Conservation (phyloP, 2,329 filamentous ascomycete species). For the Stromatinia cepivora region DNA sequence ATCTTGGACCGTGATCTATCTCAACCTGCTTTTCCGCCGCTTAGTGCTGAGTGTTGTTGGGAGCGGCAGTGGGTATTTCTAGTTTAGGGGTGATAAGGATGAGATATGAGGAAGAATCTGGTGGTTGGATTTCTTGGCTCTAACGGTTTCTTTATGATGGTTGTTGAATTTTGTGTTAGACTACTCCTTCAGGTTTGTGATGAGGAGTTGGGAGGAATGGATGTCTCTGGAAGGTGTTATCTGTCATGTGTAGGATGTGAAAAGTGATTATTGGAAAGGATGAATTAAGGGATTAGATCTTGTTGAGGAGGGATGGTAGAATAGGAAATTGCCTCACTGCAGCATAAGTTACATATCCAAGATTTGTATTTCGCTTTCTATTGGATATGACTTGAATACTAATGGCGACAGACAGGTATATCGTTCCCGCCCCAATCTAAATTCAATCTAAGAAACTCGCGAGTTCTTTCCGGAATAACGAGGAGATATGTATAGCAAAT, state of each 20-base stretch:
- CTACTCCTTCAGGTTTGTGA: background rate
- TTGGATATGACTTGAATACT: background rate
- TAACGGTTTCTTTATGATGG: conserved; percentile 6
- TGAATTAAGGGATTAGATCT: background rate
- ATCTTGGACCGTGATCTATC: background rate
- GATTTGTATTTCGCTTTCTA: background rate
- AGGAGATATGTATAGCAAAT: background rate
- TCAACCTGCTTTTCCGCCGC: background rate
- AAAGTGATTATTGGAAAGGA: background rate
- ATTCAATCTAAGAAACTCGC: background rate
- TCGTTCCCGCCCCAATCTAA: background rate
- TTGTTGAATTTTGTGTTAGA: background rate
- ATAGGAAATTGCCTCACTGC: no score
- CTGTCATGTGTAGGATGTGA: background rate
- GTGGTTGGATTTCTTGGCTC: conserved; percentile 1
- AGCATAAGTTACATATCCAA: background rate
- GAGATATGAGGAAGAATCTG: background rate
- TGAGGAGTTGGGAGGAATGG: background rate
- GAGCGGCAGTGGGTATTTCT: background rate
- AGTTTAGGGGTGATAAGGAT: background rate
- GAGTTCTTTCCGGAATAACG: background rate
- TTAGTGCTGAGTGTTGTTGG: background rate
- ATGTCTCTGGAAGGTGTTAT: background rate
- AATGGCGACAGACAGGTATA: background rate
- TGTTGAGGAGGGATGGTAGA: background rate